A percentile compares a stretch with the other conserved stretches of the same genome.
These are phyloP conservation scores for Boeremia lycopersici DNA, from an alignment of 2,329 filamentous ascomycete species.

Conservation along the genomic window DNA sequence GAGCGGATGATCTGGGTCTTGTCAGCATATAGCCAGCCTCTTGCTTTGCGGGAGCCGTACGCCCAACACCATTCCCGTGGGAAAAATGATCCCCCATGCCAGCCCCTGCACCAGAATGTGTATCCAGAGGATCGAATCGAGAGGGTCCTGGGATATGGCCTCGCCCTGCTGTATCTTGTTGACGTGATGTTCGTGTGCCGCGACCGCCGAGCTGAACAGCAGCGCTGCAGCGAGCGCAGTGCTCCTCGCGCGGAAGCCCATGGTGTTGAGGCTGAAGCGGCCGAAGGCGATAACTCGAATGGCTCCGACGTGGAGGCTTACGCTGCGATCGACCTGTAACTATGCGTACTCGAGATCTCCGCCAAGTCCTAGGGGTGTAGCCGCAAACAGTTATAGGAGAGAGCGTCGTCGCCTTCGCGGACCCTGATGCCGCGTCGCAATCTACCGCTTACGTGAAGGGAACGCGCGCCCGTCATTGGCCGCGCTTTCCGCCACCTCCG, in stretches of 20 bases:
- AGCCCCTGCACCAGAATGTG: conserved; percentile 90
- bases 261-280: conserved; percentile 9
- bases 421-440: conserved; percentile 30
- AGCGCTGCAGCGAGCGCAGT: conserved; percentile 27
- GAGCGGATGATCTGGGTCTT: conserved; percentile 76
- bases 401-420: conserved; percentile 12
- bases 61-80: conserved; percentile 92
- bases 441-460: conserved; percentile 35
- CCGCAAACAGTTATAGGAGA: not conserved
- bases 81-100: conserved; percentile 90
- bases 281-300: not conserved
- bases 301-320: conserved; percentile 28
- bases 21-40: conserved; percentile 1
- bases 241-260: conserved; percentile 17
- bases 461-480: conserved; percentile 28
- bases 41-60: conserved; percentile 54
- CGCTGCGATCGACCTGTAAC: conserved; percentile 9
- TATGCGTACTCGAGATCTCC: conserved; percentile 2
- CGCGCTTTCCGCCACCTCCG: conserved; percentile 14
- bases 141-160: conserved; percentile 45
- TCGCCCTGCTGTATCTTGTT: conserved; percentile 48
- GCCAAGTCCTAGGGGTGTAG: not conserved
- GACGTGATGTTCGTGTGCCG: conserved; percentile 50
- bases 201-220: conserved; percentile 33
- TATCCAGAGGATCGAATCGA: conserved; percentile 84